phyloP scores from a whole-genome alignment of 768 basidiomycete species.

The Dioszegia hungarica region DNA sequence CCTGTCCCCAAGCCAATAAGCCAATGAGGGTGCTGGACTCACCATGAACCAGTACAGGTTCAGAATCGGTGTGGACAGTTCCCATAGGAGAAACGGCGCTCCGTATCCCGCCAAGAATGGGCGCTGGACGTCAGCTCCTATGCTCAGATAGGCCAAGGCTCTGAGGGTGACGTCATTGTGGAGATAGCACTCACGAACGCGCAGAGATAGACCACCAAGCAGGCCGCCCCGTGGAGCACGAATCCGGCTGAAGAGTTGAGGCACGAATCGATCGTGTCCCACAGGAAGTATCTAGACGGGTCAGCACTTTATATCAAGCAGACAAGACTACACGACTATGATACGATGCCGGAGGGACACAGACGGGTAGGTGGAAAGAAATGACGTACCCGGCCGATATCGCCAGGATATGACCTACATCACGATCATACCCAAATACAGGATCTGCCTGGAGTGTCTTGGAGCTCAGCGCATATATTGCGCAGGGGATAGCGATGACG shows the following conservation, averaged over 20 bases:
- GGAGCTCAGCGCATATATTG: slow-evolving; percentile 56
- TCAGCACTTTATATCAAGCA: background rate
- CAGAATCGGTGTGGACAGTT: slow-evolving; percentile 76
- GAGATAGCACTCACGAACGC: slow-evolving; percentile 60
- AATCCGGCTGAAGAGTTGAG: slow-evolving; percentile 70
- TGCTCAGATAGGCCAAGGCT: too few relatives aligned
- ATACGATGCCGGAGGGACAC: too few relatives aligned
- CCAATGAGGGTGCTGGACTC: too few relatives aligned
- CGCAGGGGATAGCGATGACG: slow-evolving; percentile 62
- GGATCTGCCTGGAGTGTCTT: slow-evolving; percentile 58
- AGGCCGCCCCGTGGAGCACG: slow-evolving; percentile 67
- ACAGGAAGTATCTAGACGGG: slow-evolving; percentile 58
- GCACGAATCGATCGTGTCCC: slow-evolving; percentile 69
- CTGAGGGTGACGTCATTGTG: background rate
- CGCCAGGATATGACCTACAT: slow-evolving; percentile 59
- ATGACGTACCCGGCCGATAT: slow-evolving; percentile 49
- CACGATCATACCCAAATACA: slow-evolving; percentile 69
- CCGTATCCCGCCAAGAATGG: slow-evolving; percentile 77
- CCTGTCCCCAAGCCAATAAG: too few relatives aligned
- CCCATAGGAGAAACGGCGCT: slow-evolving; percentile 75
- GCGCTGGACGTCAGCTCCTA: slow-evolving; percentile 45
- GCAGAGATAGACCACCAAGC: slow-evolving; percentile 62
- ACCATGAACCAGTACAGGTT: slow-evolving; percentile 73
- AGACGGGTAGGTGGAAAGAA: too few relatives aligned
- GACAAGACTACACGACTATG: too few relatives aligned